Evolutionary conservation across 768 basidiomycete species (phyloP).

Genomic region (Gloeophyllum trabeum): DNA sequence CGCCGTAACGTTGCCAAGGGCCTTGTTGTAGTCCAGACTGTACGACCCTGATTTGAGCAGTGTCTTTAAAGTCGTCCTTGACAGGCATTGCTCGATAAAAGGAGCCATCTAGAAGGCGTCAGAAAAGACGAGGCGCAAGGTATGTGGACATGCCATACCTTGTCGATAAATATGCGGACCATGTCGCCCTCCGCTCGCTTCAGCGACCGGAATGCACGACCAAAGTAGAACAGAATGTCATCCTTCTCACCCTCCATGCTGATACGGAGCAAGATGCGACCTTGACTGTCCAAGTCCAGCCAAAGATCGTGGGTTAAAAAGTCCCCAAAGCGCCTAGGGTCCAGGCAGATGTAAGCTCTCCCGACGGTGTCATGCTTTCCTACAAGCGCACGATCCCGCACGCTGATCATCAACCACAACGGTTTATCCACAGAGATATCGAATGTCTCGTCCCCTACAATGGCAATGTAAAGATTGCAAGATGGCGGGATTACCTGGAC

Average conservation of each 20-base stretch:
- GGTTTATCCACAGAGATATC: slow-evolving; percentile 89
- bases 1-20: slow-evolving; percentile 72
- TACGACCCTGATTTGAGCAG: slow-evolving; percentile 50
- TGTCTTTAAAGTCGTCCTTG: slow-evolving; percentile 61
- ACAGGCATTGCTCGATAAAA: slow-evolving; percentile 81
- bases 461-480: neutral
- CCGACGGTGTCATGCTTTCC: slow-evolving; percentile 93
- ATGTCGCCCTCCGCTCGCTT: slow-evolving; percentile 93
- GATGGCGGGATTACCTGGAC: slow-evolving; percentile 21
- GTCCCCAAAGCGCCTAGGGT: slow-evolving; percentile 81
- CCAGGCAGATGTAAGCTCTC: slow-evolving; percentile 84
- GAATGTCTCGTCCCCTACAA: slow-evolving; percentile 92
- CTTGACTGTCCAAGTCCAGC: slow-evolving; percentile 81
- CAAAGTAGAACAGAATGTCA: slow-evolving; percentile 96
- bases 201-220: slow-evolving; percentile 85
- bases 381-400: slow-evolving; percentile 81
- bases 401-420: slow-evolving; percentile 95
- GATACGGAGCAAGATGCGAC: slow-evolving; percentile 76
- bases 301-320: slow-evolving; percentile 85
- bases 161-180: slow-evolving; percentile 94
- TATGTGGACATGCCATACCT: too few species aligned
- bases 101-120: slow-evolving; percentile 68
- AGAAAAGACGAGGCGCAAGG: neutral
- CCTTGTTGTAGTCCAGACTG: slow-evolving; percentile 84
- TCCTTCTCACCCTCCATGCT: slow-evolving; percentile 99